Conservation (phyloP, 106 monocot species). For the Acanthochlamys bracteata region DNA sequence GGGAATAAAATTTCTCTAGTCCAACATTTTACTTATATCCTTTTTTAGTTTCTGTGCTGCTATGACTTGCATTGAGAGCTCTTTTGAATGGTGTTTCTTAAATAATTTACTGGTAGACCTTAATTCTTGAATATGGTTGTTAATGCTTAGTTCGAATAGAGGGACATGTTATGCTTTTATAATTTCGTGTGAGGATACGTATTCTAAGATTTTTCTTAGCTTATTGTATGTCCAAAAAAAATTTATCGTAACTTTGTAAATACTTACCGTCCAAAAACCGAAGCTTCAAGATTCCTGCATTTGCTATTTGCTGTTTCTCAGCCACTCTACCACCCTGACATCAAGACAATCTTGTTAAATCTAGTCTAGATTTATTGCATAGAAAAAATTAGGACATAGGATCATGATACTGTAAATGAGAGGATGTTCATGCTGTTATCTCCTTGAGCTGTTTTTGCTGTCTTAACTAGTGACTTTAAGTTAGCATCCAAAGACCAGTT, state of each 20-base stretch:
- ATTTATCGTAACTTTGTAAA: no score
- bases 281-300: background rate
- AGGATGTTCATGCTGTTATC: slow-evolving; percentile 66
- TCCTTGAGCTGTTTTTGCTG: background rate
- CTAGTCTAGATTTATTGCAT: slow-evolving; percentile 1
- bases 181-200: no score
- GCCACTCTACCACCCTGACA: background rate
- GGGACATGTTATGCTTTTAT: no score
- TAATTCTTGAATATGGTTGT: no score
- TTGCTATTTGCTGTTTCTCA: background rate
- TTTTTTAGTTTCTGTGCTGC: slow-evolving; percentile 8
- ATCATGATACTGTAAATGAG: slow-evolving; percentile 4
- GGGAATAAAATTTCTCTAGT: slow-evolving; percentile 66
- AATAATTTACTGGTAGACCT: background rate
- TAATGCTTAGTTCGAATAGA: no score
- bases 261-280: slow-evolving; percentile 58
- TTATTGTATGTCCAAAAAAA: no score
- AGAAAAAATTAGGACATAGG: background rate
- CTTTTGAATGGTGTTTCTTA: slow-evolving; percentile 10
- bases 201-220: no score
- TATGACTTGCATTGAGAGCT: background rate
- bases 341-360: no score
- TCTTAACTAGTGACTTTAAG: slow-evolving; percentile 54
- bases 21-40: slow-evolving; percentile 69
- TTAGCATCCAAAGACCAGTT: slow-evolving; percentile 56